A percentile compares a stretch with the other conserved stretches of the same genome.
These are phyloP conservation scores for Leccinum truebloodii DNA, from an alignment of 768 basidiomycete species.

Conservation along the genomic window DNA sequence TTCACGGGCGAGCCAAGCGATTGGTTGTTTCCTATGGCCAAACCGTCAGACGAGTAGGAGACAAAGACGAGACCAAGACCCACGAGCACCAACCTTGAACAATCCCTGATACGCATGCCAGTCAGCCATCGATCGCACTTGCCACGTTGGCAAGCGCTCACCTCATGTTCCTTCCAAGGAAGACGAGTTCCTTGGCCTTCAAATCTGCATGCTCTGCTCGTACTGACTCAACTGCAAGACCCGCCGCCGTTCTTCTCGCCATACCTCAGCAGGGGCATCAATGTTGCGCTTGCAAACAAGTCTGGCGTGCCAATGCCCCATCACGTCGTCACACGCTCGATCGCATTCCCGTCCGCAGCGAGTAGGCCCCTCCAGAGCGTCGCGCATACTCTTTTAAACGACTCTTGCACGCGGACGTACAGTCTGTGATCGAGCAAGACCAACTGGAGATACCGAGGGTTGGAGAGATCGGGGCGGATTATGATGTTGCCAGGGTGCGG, in stretches of 20 bases:
- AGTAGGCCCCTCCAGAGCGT: no score
- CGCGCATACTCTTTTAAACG: no score
- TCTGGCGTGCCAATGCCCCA: no score
- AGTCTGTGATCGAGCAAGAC: no score
- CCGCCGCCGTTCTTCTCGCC: no score
- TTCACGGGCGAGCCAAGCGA: slow-evolving; percentile 84
- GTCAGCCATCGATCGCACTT: not conserved
- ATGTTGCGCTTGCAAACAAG: slow-evolving; percentile 47
- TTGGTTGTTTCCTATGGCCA: slow-evolving; percentile 68
- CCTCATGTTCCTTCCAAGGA: slow-evolving; percentile 78
- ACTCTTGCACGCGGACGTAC: no score
- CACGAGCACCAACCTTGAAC: slow-evolving; percentile 36
- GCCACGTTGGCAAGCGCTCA: slow-evolving; percentile 20
- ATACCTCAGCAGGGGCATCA: no score
- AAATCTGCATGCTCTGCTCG: slow-evolving; percentile 61
- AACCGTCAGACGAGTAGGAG: not conserved
- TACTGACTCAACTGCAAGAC: slow-evolving; percentile 34
- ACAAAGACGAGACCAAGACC: no score
- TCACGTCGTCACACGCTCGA: no score
- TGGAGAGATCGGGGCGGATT: slow-evolving; percentile 43
- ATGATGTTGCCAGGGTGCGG: slow-evolving; percentile 79
- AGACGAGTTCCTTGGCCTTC: slow-evolving; percentile 73
- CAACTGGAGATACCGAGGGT: no score
- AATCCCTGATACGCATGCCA: slow-evolving; percentile 20
- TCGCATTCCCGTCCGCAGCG: no score